These are phyloP conservation scores for Phytophthora pluvialis DNA, from an alignment of 352 stramenopile genomes.

Conservation along the genomic window DNA sequence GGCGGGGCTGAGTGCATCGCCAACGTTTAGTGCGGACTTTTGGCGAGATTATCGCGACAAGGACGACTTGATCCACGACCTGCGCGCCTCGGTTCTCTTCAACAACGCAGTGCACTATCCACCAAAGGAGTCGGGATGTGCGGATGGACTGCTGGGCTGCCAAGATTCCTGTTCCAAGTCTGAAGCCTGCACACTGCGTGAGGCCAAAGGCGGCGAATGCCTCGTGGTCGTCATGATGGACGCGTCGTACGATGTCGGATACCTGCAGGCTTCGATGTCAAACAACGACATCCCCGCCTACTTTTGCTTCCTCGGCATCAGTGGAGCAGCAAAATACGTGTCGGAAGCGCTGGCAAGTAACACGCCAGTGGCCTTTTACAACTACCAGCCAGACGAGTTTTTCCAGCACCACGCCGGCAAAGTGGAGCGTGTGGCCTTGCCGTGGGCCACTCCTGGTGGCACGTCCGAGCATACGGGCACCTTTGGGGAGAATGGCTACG, in stretches of 20 bases:
- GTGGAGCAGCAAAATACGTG: slow-evolving; percentile 29
- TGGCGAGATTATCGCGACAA: slow-evolving; percentile 53
- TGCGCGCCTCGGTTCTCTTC: slow-evolving; percentile 35
- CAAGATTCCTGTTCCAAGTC: slow-evolving; percentile 53
- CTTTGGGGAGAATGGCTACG: slow-evolving; percentile 61
- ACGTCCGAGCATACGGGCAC: slow-evolving; percentile 30
- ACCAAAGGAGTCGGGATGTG: slow-evolving; percentile 25
- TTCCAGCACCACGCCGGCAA: slow-evolving; percentile 31
- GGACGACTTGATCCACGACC: slow-evolving; percentile 34
- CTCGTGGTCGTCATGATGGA: slow-evolving; percentile 55
- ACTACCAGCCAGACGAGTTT: slow-evolving; percentile 58
- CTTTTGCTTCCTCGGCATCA: slow-evolving; percentile 51
- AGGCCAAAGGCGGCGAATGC: slow-evolving; percentile 39
- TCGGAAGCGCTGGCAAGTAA: slow-evolving; percentile 36
- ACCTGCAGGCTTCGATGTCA: slow-evolving; percentile 44
- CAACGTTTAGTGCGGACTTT: slow-evolving; percentile 50
- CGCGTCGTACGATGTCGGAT: slow-evolving; percentile 40
- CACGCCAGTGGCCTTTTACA: slow-evolving; percentile 50
- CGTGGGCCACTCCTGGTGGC: slow-evolving; percentile 33
- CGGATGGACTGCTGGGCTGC: slow-evolving; percentile 45
- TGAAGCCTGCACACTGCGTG: slow-evolving; percentile 41
- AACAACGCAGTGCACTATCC: slow-evolving; percentile 36
- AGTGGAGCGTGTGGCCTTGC: slow-evolving; percentile 49
- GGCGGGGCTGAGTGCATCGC: slow-evolving; percentile 30
- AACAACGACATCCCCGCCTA: slow-evolving; percentile 52